Base-by-base conservation (phyloP, 1,284 basidiomycete species). In the Rhodotorula sp. region DNA sequence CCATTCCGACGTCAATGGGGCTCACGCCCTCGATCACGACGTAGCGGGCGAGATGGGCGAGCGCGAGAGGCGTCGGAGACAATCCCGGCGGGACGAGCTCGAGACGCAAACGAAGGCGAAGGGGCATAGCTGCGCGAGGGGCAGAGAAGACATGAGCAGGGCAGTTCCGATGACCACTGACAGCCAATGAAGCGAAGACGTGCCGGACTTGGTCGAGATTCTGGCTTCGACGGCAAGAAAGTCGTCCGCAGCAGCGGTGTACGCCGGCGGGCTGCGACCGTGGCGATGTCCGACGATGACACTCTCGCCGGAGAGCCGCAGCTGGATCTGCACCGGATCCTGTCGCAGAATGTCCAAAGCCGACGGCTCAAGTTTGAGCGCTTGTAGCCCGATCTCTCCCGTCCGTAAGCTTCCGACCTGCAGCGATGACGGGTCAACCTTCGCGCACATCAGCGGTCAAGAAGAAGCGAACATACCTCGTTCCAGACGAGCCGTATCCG, bases 321-420 rank as follows among this genome's bases (percentile, higher is more conserved):
- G 62, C 14, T 66, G 59, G 49, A 81, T 60, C 1, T 68, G 62
- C 47, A 80, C 64, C 5, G 75, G 73, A 21, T 75, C 71, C 23
- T 86, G 85, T 47, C 88, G 87, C 58, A 96, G 81, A 20, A 86
- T 84, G 61, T 91, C 88, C 20, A 95, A 81, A 88, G 94, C 92
- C 0, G 86, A 87, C 56, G 87, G 79, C 5, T 90, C 88, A 81
- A 97, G 85, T 16, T 87, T 83, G 74, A 93, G 91, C 64, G 87
- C 86, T 70, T 93, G 85, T 39, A 96, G 83, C 5, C 88, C 90
- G 54, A 97, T 82, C 67, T 87, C 85, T 10, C 93, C 93, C 8
- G 83, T 83, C 29, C 93, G 88, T 43, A 84, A 85, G 2, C 91
- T 90, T 51, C 89, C 90, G 58, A 87, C 88, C 91, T 94, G 78